Evolutionary conservation across 805 yeast genomes (phyloP).

Genomic region (Saccharomycopsis fibuligera): DNA sequence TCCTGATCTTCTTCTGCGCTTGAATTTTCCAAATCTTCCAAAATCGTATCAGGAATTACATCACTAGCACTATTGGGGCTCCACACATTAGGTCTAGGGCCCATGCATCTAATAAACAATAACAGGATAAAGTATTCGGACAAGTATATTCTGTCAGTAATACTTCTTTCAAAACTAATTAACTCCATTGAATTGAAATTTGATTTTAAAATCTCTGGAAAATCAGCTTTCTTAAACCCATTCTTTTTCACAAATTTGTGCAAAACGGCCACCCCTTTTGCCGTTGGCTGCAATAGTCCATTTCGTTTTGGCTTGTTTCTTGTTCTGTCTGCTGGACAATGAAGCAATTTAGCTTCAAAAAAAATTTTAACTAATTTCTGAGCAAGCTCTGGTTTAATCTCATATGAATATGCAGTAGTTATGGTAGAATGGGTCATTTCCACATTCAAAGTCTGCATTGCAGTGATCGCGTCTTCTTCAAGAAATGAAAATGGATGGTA

Average conservation of each 20-base stretch:
- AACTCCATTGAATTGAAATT: conserved; percentile 66
- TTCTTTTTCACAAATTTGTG: conserved; percentile 50
- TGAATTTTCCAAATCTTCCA: conserved; percentile 22
- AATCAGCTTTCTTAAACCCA: conserved; percentile 39
- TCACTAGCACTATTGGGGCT: conserved; percentile 49
- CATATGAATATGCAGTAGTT: conserved; percentile 48
- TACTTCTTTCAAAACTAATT: conserved; percentile 59
- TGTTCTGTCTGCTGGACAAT: conserved; percentile 72
- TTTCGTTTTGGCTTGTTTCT: conserved; percentile 38
- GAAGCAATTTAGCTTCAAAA: conserved; percentile 58
- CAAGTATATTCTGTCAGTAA: conserved; percentile 52
- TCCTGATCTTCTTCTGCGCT: conserved; percentile 24
- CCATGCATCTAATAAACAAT: conserved; percentile 58
- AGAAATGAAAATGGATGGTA: conserved; percentile 48
- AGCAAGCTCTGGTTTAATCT: conserved; percentile 46
- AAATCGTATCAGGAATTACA: conserved; percentile 29
- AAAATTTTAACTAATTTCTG: conserved; percentile 41
- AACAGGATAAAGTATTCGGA: conserved; percentile 61
- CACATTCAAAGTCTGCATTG: conserved; percentile 45
- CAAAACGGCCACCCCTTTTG: conserved; percentile 77
- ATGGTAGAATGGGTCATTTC: conserved; percentile 44
- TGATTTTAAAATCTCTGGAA: conserved; percentile 47
- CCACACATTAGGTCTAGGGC: conserved; percentile 67
- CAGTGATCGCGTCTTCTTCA: conserved; percentile 41
- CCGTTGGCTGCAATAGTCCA: conserved; percentile 70